Base-by-base conservation (phyloP, 305 asterid species). In the Ruellia speciosa region DNA sequence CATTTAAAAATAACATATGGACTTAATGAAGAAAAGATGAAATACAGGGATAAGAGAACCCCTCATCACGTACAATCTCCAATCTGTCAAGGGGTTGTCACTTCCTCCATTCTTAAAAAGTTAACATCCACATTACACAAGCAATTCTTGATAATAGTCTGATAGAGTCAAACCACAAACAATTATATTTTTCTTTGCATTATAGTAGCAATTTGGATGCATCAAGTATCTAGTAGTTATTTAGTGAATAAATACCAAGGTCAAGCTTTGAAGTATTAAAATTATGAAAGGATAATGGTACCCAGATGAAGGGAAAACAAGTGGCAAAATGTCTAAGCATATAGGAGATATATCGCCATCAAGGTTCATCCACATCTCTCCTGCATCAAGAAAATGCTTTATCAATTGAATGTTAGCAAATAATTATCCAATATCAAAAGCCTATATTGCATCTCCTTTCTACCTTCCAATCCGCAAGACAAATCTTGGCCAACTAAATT, bases 341-440 rank as follows among this genome's bases (percentile, higher is more conserved):
- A 88, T 77, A 63, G 96, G 96, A 68, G 96, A 88, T 74, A 88
- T 81, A 72, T 81, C 81, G 51, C 96, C 96, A 70, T 88, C 96
- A 40, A 85, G 90, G 79, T 85, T 88, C 94, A 83, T 88, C 96
- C 96, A 88, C 56, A 88, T 68, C 73, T 88, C 88, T 50, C 96
- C 96, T 88, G 75, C 73, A 77, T 18, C 55, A 67, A 57, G 56
- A 58, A 64, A 58, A 54, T 5, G 14, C 43, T 54, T 52, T 52
- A 57, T 51, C 67, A 53, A 53, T 9, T 51, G 12, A 9, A 43
- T 4, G 14, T 48, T 60, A 39, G 55, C 31, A 47, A 54, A 17
- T 16, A 17, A 49, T 53, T 14, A 10, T 52, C 50, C n/a, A 52
- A 56, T 58, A 41, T 19, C 6, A 9, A 20, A 49, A 52, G 43